These are phyloP conservation scores for Spergularia bocconei DNA, from an alignment of 148 eudicot species.

Conservation along the genomic window DNA sequence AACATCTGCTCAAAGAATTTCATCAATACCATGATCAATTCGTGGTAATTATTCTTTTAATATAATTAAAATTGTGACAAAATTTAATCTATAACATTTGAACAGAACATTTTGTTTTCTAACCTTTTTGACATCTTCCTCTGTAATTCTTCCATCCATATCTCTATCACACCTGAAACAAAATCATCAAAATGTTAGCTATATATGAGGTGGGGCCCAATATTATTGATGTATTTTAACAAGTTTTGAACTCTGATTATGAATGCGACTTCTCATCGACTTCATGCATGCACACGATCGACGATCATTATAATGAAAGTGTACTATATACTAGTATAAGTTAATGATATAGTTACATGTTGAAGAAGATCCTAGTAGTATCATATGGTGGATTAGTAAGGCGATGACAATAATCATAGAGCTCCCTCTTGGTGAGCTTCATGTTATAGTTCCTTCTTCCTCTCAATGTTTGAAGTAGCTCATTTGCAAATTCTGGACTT, in stretches of 20 bases:
- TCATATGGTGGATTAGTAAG: slow-evolving; percentile 25
- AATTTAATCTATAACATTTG: too few species aligned
- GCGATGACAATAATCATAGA: slow-evolving; percentile 26
- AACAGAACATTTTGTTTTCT: too few species aligned
- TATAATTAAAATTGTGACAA: too few species aligned
- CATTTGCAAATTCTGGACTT: slow-evolving; percentile 34
- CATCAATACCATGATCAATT: background rate
- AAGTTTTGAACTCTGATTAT: too few species aligned
- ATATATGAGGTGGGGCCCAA: too few species aligned
- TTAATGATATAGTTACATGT: slow-evolving; percentile 28
- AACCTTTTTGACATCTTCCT: slow-evolving; percentile 35
- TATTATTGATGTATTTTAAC: too few species aligned
- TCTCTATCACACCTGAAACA: slow-evolving; percentile 37
- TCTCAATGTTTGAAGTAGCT: slow-evolving; percentile 30
- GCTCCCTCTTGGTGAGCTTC: slow-evolving; percentile 32
- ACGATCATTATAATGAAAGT: too few species aligned
- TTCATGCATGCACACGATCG: too few species aligned
- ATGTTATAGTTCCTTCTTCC: slow-evolving; percentile 22
- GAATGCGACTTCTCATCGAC: too few species aligned
- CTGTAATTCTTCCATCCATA: slow-evolving; percentile 34
- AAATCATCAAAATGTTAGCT: background rate
- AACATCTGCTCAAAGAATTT: slow-evolving; percentile 22
- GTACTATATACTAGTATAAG: too few species aligned
- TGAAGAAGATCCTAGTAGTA: slow-evolving; percentile 31
- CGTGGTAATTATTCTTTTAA: background rate